Conservation (phyloP, 129 eudicot species). For the Apium graveolens region DNA sequence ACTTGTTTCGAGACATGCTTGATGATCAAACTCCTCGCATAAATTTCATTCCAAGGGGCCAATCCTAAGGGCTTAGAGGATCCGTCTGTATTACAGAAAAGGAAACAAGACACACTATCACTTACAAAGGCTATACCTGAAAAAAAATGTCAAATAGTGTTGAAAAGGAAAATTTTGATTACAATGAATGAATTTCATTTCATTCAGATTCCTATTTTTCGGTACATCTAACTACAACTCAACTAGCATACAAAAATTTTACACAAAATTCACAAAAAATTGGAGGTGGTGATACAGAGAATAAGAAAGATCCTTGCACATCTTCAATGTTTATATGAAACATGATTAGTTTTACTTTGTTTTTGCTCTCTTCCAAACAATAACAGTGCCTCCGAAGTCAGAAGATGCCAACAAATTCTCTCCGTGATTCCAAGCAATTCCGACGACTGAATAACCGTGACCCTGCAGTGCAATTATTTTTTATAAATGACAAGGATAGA, state of each 20-base stretch:
- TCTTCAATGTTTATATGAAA: not conserved
- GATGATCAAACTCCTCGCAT: not conserved
- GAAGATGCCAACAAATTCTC: conserved; percentile 94
- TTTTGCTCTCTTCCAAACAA: conserved; percentile 95
- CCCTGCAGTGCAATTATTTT: conserved; percentile 39
- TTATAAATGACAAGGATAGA: not conserved
- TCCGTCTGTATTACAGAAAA: not conserved
- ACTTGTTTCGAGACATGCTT: not conserved
- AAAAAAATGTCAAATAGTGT: not conserved
- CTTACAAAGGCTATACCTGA: not conserved
- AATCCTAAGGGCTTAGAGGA: not conserved
- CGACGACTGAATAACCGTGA: conserved; percentile 88
- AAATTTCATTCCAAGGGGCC: not conserved
- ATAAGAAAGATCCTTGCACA: not conserved
- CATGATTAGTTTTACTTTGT: conserved; percentile 29
- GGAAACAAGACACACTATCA: not conserved
- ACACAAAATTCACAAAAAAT: conserved; percentile 15
- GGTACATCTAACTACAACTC: conserved; percentile 6
- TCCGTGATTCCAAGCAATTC: conserved; percentile 92
- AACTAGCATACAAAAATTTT: not conserved
- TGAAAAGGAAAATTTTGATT: not conserved
- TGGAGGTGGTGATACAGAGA: conserved; percentile 3
- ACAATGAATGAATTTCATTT: not conserved
- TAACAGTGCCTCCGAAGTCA: conserved; percentile 97
- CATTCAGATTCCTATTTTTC: conserved; percentile 7